Percentiles rank a stretch among this genome's conserved stretches.
phyloP scores from a whole-genome alignment of 768 basidiomycete genomes.

The Coprinellus micaceus region DNA sequence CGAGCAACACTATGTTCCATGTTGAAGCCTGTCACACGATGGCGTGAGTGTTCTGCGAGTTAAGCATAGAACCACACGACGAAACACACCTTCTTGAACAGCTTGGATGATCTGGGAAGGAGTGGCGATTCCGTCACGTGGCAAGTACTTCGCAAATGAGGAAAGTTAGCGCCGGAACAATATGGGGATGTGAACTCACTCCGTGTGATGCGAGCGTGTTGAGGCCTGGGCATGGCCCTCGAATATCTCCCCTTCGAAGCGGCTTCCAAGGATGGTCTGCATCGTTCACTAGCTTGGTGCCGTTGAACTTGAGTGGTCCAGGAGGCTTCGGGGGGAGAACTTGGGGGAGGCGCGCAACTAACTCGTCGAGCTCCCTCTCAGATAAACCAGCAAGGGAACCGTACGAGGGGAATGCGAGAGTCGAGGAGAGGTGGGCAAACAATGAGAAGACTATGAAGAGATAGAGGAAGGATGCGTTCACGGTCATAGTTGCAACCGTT shows the following conservation, averaged over 20 bases:
- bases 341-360: no score
- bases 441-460: no score
- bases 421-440: no score
- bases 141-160: conserved; percentile 5
- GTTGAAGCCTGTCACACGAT: conserved; percentile 21
- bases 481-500: no score
- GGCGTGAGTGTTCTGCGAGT: not conserved
- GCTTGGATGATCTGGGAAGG: conserved; percentile 5
- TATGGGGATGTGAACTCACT: no score
- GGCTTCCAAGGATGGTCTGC: conserved; percentile 18
- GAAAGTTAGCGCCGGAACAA: no score
- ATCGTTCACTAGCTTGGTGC: conserved; percentile 15
- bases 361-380: no score
- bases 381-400: no score
- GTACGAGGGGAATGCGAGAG: no score
- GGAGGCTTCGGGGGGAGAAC: no score
- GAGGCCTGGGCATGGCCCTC: conserved; percentile 19
- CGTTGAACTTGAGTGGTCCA: no score
- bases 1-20: conserved; percentile 14
- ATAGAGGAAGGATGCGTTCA: no score
- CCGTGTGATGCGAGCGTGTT: conserved; percentile 21
- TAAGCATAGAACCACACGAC: not conserved
- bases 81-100: conserved; percentile 11
- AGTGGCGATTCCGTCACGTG: conserved; percentile 8
- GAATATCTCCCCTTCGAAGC: conserved; percentile 12